A percentile compares a stretch with the other conserved stretches of the same genome.
Evolutionary conservation across 345 rosid species (phyloP).

Genomic region (Citrus hindsii): DNA sequence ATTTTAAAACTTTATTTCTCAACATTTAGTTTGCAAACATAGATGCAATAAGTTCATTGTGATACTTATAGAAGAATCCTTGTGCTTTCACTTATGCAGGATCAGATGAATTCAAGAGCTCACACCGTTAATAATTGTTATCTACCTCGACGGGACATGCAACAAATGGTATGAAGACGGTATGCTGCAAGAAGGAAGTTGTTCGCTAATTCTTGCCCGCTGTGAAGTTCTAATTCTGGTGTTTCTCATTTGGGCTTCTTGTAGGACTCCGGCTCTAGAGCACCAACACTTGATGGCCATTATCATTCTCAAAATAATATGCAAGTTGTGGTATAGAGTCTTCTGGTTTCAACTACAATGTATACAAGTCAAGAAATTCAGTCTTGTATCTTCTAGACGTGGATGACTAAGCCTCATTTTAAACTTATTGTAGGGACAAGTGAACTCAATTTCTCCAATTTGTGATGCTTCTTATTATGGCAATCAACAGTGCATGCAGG

Average conservation of each 20-base stretch:
- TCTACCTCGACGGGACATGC: conserved; percentile 43
- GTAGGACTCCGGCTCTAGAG: conserved; percentile 49
- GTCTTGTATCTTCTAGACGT: not conserved
- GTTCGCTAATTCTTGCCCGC: not conserved
- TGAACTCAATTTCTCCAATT: conserved; percentile 30
- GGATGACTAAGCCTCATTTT: not conserved
- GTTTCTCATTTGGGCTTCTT: conserved; percentile 6
- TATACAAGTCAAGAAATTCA: not conserved
- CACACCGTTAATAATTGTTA: conserved; percentile 35
- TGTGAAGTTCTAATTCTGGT: not conserved
- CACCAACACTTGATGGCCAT: conserved; percentile 37
- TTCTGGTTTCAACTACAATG: not conserved
- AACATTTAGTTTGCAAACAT: conserved; percentile 1
- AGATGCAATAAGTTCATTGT: not conserved
- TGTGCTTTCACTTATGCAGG: conserved; percentile 25
- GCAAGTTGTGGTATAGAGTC: conserved; percentile 41
- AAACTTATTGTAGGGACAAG: conserved; percentile 23
- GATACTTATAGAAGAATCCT: not conserved
- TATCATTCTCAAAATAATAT: conserved; percentile 37
- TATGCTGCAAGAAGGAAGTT: not conserved
- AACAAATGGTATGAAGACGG: conserved; percentile 26
- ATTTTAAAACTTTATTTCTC: not conserved
- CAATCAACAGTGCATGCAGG: conserved; percentile 36
- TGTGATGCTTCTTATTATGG: conserved; percentile 42
- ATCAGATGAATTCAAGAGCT: conserved; percentile 43